These are phyloP conservation scores for Ogataea wickerhamii DNA, from an alignment of 805 yeast genomes.

Conservation along the genomic window DNA sequence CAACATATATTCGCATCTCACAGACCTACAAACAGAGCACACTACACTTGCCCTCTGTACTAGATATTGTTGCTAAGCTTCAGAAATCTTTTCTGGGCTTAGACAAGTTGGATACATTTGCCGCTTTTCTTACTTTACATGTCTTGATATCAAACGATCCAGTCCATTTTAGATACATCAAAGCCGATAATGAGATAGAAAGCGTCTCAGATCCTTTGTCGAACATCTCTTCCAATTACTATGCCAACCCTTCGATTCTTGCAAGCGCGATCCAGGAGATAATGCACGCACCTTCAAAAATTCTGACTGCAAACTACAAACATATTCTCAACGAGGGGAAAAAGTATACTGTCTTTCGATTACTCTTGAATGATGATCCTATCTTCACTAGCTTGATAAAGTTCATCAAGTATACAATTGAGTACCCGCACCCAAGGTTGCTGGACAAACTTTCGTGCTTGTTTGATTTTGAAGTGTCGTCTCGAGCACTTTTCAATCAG, in stretches of 20 bases:
- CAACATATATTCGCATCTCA: slow-evolving; percentile 1
- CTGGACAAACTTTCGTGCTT: slow-evolving; percentile 13
- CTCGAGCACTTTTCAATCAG: slow-evolving; percentile 15
- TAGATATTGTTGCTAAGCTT: slow-evolving; percentile 4
- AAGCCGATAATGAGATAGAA: slow-evolving; percentile 15
- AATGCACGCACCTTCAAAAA: slow-evolving; percentile 11
- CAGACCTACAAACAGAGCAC: slow-evolving; percentile 6
- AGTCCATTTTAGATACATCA: slow-evolving; percentile 20
- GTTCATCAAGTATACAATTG: slow-evolving; percentile 28
- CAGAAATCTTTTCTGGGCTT: slow-evolving; percentile 1
- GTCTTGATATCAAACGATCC: slow-evolving; percentile 25
- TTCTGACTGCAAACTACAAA: slow-evolving; percentile 12
- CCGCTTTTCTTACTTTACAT: slow-evolving; percentile 22
- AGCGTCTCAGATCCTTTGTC: slow-evolving; percentile 20
- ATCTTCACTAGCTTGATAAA: slow-evolving; percentile 22
- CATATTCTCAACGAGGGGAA: slow-evolving; percentile 16
- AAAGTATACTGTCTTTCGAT: slow-evolving; percentile 13
- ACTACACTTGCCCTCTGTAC: slow-evolving; percentile 6
- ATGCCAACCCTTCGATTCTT: slow-evolving; percentile 22
- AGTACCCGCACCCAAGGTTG: slow-evolving; percentile 31
- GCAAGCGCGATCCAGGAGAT: slow-evolving; percentile 18
- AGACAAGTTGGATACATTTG: slow-evolving; percentile 11
- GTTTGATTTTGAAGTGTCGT: slow-evolving; percentile 11
- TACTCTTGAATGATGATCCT: slow-evolving; percentile 12
- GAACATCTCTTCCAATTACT: slow-evolving; percentile 17